These are phyloP conservation scores for Lachnum nothofagi DNA, from an alignment of 2,329 filamentous ascomycete species.

Conservation along the genomic window DNA sequence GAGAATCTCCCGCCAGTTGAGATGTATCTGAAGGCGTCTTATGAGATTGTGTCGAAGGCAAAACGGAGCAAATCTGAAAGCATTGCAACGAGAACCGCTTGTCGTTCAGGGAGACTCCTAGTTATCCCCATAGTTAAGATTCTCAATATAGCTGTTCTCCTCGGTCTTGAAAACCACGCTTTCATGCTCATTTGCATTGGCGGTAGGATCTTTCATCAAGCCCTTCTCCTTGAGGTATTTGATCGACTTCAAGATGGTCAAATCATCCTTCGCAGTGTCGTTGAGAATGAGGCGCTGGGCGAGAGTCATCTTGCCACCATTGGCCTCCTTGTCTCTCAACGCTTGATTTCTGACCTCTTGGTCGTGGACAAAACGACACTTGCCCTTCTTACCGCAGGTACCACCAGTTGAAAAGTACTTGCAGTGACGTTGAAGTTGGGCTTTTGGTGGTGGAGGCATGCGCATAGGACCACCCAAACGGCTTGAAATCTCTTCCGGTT, in stretches of 20 bases:
- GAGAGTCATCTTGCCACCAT: slow-evolving; percentile 61
- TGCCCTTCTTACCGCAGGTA: slow-evolving; percentile 67
- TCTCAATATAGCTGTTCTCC: slow-evolving; percentile 25
- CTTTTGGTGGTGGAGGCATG: slow-evolving; percentile 46
- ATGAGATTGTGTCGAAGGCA: no score
- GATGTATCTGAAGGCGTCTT: no score
- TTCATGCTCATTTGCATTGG: slow-evolving; percentile 17
- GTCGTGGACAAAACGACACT: slow-evolving; percentile 69
- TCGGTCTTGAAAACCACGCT: slow-evolving; percentile 25
- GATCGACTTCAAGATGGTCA: slow-evolving; percentile 60
- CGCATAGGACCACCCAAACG: slow-evolving; percentile 32
- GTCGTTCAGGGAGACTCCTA: slow-evolving; percentile 12
- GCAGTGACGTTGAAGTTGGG: slow-evolving; percentile 61
- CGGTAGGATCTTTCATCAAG: slow-evolving; percentile 31
- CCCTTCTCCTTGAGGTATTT: slow-evolving; percentile 55
- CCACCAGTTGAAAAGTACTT: slow-evolving; percentile 67
- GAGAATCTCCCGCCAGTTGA: slow-evolving; percentile 2
- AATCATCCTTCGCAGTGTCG: slow-evolving; percentile 64
- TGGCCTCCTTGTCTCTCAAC: slow-evolving; percentile 58
- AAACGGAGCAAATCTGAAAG: background rate
- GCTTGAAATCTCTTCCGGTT: slow-evolving; percentile 54
- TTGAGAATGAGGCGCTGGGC: slow-evolving; percentile 61
- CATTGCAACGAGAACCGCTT: slow-evolving; percentile 1
- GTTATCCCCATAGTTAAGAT: slow-evolving; percentile 28
- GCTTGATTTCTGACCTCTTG: slow-evolving; percentile 58